phyloP scores from a whole-genome alignment of 768 basidiomycete species.

The Galerina marginata region DNA sequence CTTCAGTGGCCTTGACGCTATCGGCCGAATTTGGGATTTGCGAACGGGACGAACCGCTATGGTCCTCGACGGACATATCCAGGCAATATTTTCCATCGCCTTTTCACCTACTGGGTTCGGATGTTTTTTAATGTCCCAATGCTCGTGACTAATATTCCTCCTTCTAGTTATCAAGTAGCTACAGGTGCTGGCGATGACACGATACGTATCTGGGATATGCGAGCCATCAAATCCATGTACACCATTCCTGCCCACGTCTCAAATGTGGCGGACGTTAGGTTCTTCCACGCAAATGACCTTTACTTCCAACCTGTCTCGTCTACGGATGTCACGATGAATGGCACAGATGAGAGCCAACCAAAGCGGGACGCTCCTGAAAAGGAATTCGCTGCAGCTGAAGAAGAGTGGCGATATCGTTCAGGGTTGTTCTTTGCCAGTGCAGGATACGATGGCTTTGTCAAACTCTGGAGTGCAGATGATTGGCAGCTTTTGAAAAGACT shows the following conservation, averaged over 20 bases:
- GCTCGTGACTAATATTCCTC: constrained; percentile 15
- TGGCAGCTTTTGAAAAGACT: constrained; percentile 92
- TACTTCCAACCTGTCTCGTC: constrained; percentile 45
- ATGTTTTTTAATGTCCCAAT: constrained; percentile 22
- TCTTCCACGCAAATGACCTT: constrained; percentile 76
- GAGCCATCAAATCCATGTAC: constrained; percentile 89
- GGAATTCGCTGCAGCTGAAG: constrained; percentile 45
- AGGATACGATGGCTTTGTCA: constrained; percentile 95
- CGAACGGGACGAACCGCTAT: constrained; percentile 95
- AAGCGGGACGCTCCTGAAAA: constrained; percentile 43
- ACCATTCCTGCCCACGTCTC: constrained; percentile 96
- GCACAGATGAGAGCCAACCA: constrained; percentile 42
- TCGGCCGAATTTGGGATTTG: constrained; percentile 96
- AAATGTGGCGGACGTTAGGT: constrained; percentile 93
- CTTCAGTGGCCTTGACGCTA: constrained; percentile 89
- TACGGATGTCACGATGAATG: constrained; percentile 58
- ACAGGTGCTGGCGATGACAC: constrained; percentile 98
- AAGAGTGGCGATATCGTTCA: constrained; percentile 82
- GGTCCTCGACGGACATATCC: constrained; percentile 96
- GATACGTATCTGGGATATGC: constrained; percentile 98
- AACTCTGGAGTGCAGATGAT: constrained; percentile 97
- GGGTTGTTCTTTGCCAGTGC: constrained; percentile 93
- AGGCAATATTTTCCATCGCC: constrained; percentile 87
- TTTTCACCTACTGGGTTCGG: constrained; percentile 96
- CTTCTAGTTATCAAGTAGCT: constrained; percentile 89